phyloP scores from a whole-genome alignment of 352 stramenopile genomes.

The Halophytophthora polymorphica region DNA sequence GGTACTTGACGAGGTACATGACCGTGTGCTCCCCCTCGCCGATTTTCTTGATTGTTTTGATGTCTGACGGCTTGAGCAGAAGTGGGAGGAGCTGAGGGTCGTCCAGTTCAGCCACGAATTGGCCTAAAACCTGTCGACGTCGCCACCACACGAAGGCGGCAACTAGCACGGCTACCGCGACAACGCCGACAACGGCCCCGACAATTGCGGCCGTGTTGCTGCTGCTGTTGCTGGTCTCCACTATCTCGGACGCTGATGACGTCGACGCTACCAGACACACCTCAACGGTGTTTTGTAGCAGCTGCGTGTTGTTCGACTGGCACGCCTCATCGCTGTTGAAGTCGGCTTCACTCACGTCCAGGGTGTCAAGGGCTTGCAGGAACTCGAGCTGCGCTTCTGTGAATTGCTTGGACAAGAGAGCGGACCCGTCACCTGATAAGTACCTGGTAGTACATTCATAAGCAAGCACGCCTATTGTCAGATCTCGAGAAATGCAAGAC shows the following conservation, averaged over 20 bases:
- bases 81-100: conserved; percentile 33
- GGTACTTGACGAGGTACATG: conserved; percentile 42
- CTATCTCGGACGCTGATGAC: background rate
- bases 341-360: conserved; percentile 20
- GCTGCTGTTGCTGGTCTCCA: conserved; percentile 10
- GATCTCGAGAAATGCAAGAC: background rate
- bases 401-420: conserved; percentile 22
- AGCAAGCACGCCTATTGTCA: background rate
- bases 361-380: conserved; percentile 31
- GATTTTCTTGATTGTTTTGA: conserved; percentile 39
- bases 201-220: conserved; percentile 13
- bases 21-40: conserved; percentile 24
- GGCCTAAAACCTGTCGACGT: conserved; percentile 15
- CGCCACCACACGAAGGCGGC: conserved; percentile 13
- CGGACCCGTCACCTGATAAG: conserved; percentile 4
- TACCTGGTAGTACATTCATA: conserved; percentile 6
- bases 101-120: conserved; percentile 28
- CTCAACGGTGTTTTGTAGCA: conserved; percentile 20
- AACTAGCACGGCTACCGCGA: conserved; percentile 10
- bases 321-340: conserved; percentile 25
- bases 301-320: conserved; percentile 26
- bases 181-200: conserved; percentile 3
- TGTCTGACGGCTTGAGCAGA: conserved; percentile 37
- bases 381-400: conserved; percentile 39
- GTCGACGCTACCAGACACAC: conserved; percentile 20